Evolutionary conservation across 1,284 basidiomycete genomes (phyloP).

Genomic region (Ganoderma leucocontextum): DNA sequence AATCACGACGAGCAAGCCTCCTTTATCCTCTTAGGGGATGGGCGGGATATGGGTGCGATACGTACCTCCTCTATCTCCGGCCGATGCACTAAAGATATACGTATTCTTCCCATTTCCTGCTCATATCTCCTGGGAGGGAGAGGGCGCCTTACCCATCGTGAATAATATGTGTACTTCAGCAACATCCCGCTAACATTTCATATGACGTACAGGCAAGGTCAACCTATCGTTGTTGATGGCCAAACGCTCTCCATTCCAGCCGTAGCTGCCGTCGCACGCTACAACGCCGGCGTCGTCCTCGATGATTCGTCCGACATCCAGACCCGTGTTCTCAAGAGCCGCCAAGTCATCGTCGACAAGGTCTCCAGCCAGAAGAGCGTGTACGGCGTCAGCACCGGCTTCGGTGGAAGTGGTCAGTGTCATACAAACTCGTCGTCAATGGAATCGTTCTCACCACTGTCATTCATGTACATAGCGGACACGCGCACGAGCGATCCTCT

Average conservation of each 20-base stretch:
- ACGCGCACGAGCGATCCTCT: constrained; percentile 77
- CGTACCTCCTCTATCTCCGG: too few relatives aligned
- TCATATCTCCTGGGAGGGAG: too few relatives aligned
- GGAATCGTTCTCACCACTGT: constrained; percentile 13
- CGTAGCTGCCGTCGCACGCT: constrained; percentile 76
- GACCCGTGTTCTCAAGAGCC: constrained; percentile 63
- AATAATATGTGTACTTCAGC: too few relatives aligned
- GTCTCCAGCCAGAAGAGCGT: constrained; percentile 74
- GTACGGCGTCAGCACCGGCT: constrained; percentile 86
- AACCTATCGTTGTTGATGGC: constrained; percentile 71
- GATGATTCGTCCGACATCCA: constrained; percentile 56
- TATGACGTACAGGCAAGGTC: constrained; percentile 57
- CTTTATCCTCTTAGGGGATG: too few relatives aligned
- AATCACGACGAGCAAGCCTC: too few relatives aligned
- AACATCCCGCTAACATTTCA: constrained; percentile 4
- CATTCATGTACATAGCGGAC: constrained; percentile 51
- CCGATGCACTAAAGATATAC: too few relatives aligned
- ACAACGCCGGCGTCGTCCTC: constrained; percentile 61
- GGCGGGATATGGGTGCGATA: too few relatives aligned
- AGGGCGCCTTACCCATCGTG: too few relatives aligned
- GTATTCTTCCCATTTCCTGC: too few relatives aligned
- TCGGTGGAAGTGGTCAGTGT: constrained; percentile 74
- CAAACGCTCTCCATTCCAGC: constrained; percentile 76
- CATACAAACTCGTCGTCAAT: constrained; percentile 4
- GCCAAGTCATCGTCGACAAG: constrained; percentile 70